Evolutionary conservation across 371 early-diverging fungal genomes (phyloP), one percentile per base, ranked within the genome.

Genomic region (Syncephalastrum monosporum): DNA sequence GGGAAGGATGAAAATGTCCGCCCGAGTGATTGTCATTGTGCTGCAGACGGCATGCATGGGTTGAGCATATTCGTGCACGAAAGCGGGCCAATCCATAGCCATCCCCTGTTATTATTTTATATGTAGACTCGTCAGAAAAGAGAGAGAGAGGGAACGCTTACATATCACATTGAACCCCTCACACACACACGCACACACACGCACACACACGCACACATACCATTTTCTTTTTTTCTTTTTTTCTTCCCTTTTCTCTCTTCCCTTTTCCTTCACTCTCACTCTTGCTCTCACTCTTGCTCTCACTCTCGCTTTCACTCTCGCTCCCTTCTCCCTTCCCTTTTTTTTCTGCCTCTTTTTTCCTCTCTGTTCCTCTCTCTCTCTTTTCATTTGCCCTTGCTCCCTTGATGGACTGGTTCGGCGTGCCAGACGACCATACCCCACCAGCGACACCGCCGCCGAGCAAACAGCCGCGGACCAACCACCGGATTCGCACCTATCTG

Each of bases 41-140:
- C 17, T 53, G 67, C 45, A 59, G 59, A 24, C 71, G 71, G 38
- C 53, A 65, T 25, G 64, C 50, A 29, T 44, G 73, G 21, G 74
- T 73, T 47, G 55, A 67, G 16, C 77, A 72, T 59, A 67, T 72
- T 49, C 67, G 71, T 56, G 38, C 38, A 33, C 38, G 38, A 33
- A 33, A 33, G 38, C 12, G 38, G 8, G 38, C 38, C 38, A 33
- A 33, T 33, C 38, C 38, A 33, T 33, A 33, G 38, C 2, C 38
- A 33, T 33, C 38, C 38, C 38, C 38, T 33, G 38, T 33, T 33
- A 33, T 33, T 33, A 33, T 33, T 33, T 33, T 33, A 33, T 33
- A 33, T 33, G 38, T 33, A 10, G 38, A 12, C 38, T 33, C 38
- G 12, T 33, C 38, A 29, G 2, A 33, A 33, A 33, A 33, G 10